Percentiles rank a stretch among this genome's conserved stretches.
Conservation (phyloP, 2,329 filamentous ascomycete species). For the Penicillium sp. region DNA sequence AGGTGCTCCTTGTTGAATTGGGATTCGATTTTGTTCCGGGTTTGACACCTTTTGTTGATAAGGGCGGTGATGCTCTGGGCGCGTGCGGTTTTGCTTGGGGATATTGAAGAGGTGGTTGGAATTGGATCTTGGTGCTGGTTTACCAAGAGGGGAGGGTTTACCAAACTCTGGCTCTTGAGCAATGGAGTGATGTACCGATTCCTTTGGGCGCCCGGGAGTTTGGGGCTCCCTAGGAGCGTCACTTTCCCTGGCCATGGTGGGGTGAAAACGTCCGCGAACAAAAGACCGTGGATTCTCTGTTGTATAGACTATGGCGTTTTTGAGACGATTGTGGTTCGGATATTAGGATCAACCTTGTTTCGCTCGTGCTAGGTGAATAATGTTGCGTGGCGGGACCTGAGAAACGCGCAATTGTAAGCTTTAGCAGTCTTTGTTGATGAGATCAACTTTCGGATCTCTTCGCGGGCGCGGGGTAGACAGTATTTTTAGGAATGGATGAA, state of each 20-base stretch:
- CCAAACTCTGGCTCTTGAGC: conserved; percentile 56
- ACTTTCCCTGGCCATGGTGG: conserved; percentile 53
- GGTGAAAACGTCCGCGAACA: background rate
- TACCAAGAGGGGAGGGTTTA: conserved; percentile 57
- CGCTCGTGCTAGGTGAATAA: background rate
- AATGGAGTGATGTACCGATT: conserved; percentile 33
- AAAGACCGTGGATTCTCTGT: background rate
- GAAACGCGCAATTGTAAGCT: conserved; percentile 1
- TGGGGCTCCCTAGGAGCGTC: conserved; percentile 43
- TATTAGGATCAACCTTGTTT: background rate
- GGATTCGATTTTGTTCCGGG: conserved; percentile 7
- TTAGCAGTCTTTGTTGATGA: background rate
- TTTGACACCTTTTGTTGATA: conserved; percentile 12
- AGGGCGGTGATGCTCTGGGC: conserved; percentile 53
- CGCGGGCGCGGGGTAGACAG: background rate
- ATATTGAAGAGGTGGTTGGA: conserved; percentile 54
- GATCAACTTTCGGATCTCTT: background rate
- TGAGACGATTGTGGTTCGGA: background rate
- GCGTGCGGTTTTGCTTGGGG: conserved; percentile 49
- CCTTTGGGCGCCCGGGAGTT: conserved; percentile 37
- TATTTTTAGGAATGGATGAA: background rate
- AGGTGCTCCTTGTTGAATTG: conserved; percentile 5
- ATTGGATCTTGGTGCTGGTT: conserved; percentile 43
- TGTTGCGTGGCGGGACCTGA: background rate
- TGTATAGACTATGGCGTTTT: background rate